These are phyloP conservation scores for Yamadazyma friedrichii DNA, from an alignment of 1,139 yeast species.

Conservation along the genomic window DNA sequence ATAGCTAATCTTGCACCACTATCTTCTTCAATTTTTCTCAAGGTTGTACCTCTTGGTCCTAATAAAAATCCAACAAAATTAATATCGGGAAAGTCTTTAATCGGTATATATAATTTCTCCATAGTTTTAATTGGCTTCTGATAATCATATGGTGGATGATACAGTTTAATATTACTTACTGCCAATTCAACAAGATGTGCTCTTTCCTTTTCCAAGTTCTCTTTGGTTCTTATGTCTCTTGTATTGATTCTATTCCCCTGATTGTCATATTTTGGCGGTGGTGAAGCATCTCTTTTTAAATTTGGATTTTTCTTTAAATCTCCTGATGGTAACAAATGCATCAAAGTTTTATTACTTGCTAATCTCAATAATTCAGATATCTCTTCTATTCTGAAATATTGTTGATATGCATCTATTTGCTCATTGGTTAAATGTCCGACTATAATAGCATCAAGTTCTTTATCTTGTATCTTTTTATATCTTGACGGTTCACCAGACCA, in stretches of 20 bases:
- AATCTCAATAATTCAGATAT: conserved; percentile 47
- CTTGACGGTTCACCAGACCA: conserved; percentile 47
- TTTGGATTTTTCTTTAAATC: conserved; percentile 21
- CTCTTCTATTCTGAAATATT: conserved; percentile 75
- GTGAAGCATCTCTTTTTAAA: conserved; percentile 70
- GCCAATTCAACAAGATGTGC: conserved; percentile 75
- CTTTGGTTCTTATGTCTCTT: conserved; percentile 63
- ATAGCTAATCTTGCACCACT: conserved; percentile 87
- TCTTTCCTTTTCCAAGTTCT: conserved; percentile 72
- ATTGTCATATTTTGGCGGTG: conserved; percentile 88
- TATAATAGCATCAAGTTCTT: conserved; percentile 39
- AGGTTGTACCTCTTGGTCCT: conserved; percentile 95
- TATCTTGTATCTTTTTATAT: conserved; percentile 28
- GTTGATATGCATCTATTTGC: conserved; percentile 80
- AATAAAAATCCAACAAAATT: conserved; percentile 88
- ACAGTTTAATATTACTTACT: conserved; percentile 70
- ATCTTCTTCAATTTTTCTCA: conserved; percentile 74
- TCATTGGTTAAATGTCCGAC: conserved; percentile 71
- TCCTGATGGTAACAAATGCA: conserved; percentile 38
- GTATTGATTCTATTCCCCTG: conserved; percentile 85
- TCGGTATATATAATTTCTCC: conserved; percentile 86
- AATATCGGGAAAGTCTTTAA: conserved; percentile 83
- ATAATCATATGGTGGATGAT: conserved; percentile 78
- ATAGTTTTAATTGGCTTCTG: conserved; percentile 65
- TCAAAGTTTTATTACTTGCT: conserved; percentile 51